These are phyloP conservation scores for Passalora sequoiae DNA, from an alignment of 2,329 filamentous ascomycete genomes.

Conservation along the genomic window DNA sequence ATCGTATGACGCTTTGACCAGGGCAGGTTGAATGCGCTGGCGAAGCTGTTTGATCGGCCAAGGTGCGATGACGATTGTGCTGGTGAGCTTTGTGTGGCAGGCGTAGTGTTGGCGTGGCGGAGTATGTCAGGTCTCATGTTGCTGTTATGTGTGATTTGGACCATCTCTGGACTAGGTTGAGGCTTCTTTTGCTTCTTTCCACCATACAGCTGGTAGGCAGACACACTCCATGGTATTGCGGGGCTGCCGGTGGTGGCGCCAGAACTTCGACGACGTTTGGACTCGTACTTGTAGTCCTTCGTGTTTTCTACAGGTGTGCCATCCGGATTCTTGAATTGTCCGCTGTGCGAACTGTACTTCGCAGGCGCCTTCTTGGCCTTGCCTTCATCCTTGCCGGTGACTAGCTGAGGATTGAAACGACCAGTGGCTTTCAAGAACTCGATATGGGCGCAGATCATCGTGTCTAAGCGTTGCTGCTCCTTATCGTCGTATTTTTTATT, in stretches of 20 bases:
- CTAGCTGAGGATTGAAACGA: conserved; percentile 6
- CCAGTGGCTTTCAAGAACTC: conserved; percentile 8
- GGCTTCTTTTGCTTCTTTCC: conserved; percentile 3
- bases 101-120: neutral
- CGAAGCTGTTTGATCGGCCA: neutral
- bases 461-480: neutral
- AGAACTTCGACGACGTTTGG: conserved; percentile 2
- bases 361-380: neutral
- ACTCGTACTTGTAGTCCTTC: neutral
- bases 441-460: conserved; percentile 8
- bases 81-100: neutral
- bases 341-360: neutral
- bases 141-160: neutral
- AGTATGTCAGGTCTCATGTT: neutral
- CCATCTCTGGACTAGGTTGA: neutral
- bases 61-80: neutral
- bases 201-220: neutral
- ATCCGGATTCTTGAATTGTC: neutral
- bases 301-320: neutral
- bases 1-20: neutral
- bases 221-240: neutral
- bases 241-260: neutral
- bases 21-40: neutral
- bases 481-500: conserved; percentile 3
- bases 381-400: neutral